phyloP scores from a whole-genome alignment of 805 yeast species.

The Metschnikowia santaceciliae region DNA sequence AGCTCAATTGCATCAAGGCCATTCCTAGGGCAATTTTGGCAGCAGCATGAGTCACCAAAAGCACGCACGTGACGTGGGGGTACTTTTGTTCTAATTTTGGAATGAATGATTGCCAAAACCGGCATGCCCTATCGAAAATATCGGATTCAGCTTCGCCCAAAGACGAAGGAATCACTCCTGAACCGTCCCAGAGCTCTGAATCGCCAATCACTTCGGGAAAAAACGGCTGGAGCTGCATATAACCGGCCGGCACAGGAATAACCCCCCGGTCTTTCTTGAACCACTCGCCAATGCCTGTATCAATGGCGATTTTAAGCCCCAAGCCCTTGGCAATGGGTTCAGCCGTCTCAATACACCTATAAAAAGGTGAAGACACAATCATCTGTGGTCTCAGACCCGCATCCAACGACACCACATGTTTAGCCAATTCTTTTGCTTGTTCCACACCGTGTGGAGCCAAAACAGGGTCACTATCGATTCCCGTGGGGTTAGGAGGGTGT shows the following conservation, averaged over 20 bases:
- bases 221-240: conserved; percentile 43
- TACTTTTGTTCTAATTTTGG: conserved; percentile 50
- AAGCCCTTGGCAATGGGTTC: conserved; percentile 61
- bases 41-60: conserved; percentile 92
- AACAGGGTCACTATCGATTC: conserved; percentile 84
- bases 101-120: conserved; percentile 54
- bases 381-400: conserved; percentile 65
- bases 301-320: conserved; percentile 59
- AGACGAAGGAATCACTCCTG: conserved; percentile 56
- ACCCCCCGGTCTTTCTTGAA: conserved; percentile 64
- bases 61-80: conserved; percentile 59
- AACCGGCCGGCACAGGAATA: conserved; percentile 67
- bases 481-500: conserved; percentile 79
- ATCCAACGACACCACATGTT: conserved; percentile 40
- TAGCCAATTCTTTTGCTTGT: conserved; percentile 80
- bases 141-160: conserved; percentile 74
- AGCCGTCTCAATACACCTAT: conserved; percentile 82
- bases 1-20: conserved; percentile 53
- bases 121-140: conserved; percentile 57
- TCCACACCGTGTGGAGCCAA: conserved; percentile 83
- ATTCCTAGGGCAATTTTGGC: conserved; percentile 85
- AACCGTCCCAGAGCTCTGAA: conserved; percentile 33
- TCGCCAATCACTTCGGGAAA: conserved; percentile 42
- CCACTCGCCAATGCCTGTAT: conserved; percentile 92
- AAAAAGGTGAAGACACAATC: conserved; percentile 79